A percentile compares a stretch with the other conserved stretches of the same genome.
phyloP scores from a whole-genome alignment of 805 yeast genomes.

The Candida cerambycidarum region DNA sequence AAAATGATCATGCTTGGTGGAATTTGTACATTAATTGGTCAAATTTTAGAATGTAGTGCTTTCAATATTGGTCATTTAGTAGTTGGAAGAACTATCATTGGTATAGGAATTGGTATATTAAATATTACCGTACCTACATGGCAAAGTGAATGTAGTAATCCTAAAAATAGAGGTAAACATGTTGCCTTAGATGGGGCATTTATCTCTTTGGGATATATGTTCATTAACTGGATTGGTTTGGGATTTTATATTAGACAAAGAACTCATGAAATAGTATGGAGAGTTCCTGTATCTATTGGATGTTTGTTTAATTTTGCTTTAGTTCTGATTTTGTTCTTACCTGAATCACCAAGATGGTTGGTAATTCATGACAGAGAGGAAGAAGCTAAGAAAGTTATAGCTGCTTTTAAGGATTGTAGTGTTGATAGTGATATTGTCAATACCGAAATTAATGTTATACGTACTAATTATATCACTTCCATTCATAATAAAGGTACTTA shows the following conservation, averaged over 20 bases:
- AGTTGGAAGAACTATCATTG: slow-evolving; percentile 67
- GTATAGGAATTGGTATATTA: slow-evolving; percentile 73
- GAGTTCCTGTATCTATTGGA: slow-evolving; percentile 76
- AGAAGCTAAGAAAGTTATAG: slow-evolving; percentile 23
- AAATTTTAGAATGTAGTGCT: slow-evolving; percentile 54
- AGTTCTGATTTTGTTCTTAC: slow-evolving; percentile 30
- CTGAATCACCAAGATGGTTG: slow-evolving; percentile 46
- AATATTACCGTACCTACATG: slow-evolving; percentile 78
- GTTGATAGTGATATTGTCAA: slow-evolving; percentile 18
- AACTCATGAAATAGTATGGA: slow-evolving; percentile 39
- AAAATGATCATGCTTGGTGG: slow-evolving; percentile 58
- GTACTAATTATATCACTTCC: background rate
- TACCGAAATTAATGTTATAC: slow-evolving; percentile 17
- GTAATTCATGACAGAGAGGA: slow-evolving; percentile 21
- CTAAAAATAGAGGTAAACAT: slow-evolving; percentile 64
- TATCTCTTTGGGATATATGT: slow-evolving; percentile 62
- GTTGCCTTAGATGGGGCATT: slow-evolving; percentile 70
- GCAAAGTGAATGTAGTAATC: slow-evolving; percentile 71
- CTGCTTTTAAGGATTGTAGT: slow-evolving; percentile 20
- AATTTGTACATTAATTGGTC: slow-evolving; percentile 58
- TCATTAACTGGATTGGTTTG: slow-evolving; percentile 74
- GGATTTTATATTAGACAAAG: slow-evolving; percentile 52
- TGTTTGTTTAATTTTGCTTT: slow-evolving; percentile 50
- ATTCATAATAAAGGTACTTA: slow-evolving; percentile 20
- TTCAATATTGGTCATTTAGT: slow-evolving; percentile 59